Conservation (phyloP, 306 rosid species). For the Malus asiatica region DNA sequence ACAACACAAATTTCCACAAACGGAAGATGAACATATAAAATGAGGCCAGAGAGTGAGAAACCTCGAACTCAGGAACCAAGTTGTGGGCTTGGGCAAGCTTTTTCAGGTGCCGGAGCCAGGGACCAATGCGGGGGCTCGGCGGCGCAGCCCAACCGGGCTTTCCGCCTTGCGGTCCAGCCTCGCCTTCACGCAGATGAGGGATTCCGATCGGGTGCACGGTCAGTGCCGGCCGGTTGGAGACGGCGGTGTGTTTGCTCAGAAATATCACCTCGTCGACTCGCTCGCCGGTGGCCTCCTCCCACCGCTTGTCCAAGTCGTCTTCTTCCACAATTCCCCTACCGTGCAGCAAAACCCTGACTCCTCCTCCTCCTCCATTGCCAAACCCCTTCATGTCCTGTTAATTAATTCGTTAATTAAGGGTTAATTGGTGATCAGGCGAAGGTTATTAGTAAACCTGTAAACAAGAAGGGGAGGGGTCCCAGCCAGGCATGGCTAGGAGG, state of each 20-base stretch:
- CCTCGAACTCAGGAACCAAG: conserved; percentile 92
- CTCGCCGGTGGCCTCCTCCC: conserved; percentile 71
- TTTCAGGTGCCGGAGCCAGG: conserved; percentile 79
- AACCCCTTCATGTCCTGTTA: conserved; percentile 56
- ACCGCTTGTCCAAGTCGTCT: conserved; percentile 64
- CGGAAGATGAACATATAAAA: neutral
- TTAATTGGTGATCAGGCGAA: neutral
- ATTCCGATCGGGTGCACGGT: conserved; percentile 92
- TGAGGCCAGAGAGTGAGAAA: conserved; percentile 4
- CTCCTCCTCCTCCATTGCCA: conserved; percentile 24
- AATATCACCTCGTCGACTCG: conserved; percentile 67
- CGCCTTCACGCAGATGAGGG: conserved; percentile 84
- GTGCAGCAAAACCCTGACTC: conserved; percentile 53
- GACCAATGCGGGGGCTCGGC: conserved; percentile 76
- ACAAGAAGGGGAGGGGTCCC: conserved; percentile 51
- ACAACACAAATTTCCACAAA: neutral
- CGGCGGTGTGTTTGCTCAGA: conserved; percentile 83
- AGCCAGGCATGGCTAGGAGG: conserved; percentile 66
- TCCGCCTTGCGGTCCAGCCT: conserved; percentile 89
- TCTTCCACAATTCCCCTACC: conserved; percentile 53
- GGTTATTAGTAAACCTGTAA: conserved; percentile 37
- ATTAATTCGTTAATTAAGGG: neutral
- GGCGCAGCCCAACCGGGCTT: conserved; percentile 90
- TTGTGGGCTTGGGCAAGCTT: conserved; percentile 57
- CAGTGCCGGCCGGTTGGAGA: conserved; percentile 82